Evolutionary conservation across 352 stramenopile species (phyloP).

Genomic region (Phytophthora pini): DNA sequence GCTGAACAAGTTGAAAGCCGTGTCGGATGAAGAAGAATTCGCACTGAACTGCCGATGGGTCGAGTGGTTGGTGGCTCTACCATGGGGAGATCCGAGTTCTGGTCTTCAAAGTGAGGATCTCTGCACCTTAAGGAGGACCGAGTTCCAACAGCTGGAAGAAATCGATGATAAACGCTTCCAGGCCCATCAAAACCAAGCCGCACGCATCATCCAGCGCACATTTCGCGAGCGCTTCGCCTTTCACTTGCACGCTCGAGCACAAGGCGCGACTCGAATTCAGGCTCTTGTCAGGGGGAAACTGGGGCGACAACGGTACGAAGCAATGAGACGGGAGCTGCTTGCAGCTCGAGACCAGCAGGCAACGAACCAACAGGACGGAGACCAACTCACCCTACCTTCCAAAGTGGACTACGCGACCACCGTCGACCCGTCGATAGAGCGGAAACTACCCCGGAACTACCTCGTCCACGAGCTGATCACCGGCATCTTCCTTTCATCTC

Average conservation of each 20-base stretch:
- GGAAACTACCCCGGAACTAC: constrained; percentile 13
- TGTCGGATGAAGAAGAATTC: constrained; percentile 45
- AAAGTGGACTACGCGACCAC: constrained; percentile 19
- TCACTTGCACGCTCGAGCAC: constrained; percentile 35
- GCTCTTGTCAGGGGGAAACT: constrained; percentile 21
- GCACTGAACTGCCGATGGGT: constrained; percentile 51
- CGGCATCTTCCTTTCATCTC: constrained; percentile 1
- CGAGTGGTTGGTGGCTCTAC: constrained; percentile 63
- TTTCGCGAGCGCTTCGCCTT: constrained; percentile 46
- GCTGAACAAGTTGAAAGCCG: constrained; percentile 46
- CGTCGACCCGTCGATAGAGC: constrained; percentile 15
- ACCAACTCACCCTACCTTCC: not conserved
- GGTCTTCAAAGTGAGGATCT: constrained; percentile 30
- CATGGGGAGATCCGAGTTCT: constrained; percentile 47
- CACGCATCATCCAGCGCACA: constrained; percentile 45
- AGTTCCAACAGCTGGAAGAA: constrained; percentile 52
- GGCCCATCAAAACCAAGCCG: constrained; percentile 26
- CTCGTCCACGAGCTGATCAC: constrained; percentile 6
- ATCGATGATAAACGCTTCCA: constrained; percentile 33
- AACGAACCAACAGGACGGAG: constrained; percentile 11
- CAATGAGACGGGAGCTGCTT: constrained; percentile 7
- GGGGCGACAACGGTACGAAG: constrained; percentile 5
- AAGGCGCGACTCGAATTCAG: constrained; percentile 47
- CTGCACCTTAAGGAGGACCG: constrained; percentile 28
- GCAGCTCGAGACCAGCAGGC: not conserved